Evolutionary conservation across 2,329 filamentous ascomycete species (phyloP).

Genomic region (Erysiphe pulchra): DNA sequence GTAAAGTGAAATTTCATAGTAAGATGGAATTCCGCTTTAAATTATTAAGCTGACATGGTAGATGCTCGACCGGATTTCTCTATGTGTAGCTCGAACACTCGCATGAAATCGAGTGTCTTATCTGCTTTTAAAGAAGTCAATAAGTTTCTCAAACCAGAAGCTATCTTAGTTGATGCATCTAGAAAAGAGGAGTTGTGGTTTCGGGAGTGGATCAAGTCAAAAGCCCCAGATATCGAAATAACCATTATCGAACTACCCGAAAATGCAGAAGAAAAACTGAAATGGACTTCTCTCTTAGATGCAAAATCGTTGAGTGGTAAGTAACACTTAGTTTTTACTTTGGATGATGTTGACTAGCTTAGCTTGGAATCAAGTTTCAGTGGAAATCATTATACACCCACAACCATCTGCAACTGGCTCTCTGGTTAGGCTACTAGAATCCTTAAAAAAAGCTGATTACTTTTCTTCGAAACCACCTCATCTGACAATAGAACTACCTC

Average conservation of each 20-base stretch:
- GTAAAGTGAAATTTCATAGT: slow-evolving; percentile 36
- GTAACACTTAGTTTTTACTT: slow-evolving; percentile 1
- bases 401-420: slow-evolving; percentile 44
- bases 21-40: slow-evolving; percentile 1
- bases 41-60: slow-evolving; percentile 12
- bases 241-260: slow-evolving; percentile 52
- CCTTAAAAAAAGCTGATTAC: slow-evolving; percentile 52
- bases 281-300: slow-evolving; percentile 61
- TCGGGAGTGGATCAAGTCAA: slow-evolving; percentile 28
- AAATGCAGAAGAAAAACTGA: slow-evolving; percentile 32
- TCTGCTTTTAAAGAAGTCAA: slow-evolving; percentile 50
- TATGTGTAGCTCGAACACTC: slow-evolving; percentile 39
- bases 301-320: slow-evolving; percentile 39
- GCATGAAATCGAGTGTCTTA: slow-evolving; percentile 37
- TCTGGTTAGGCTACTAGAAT: slow-evolving; percentile 50
- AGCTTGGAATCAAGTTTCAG: slow-evolving; percentile 53
- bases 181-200: slow-evolving; percentile 44
- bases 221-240: slow-evolving; percentile 24
- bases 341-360: slow-evolving; percentile 8
- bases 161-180: slow-evolving; percentile 35
- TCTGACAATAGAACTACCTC: slow-evolving; percentile 64
- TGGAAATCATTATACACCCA: slow-evolving; percentile 71
- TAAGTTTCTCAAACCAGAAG: slow-evolving; percentile 52
- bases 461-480: slow-evolving; percentile 41
- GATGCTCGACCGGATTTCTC: slow-evolving; percentile 56